Conservation (phyloP, 2,329 filamentous ascomycete genomes). For the Cryphonectria japonica region DNA sequence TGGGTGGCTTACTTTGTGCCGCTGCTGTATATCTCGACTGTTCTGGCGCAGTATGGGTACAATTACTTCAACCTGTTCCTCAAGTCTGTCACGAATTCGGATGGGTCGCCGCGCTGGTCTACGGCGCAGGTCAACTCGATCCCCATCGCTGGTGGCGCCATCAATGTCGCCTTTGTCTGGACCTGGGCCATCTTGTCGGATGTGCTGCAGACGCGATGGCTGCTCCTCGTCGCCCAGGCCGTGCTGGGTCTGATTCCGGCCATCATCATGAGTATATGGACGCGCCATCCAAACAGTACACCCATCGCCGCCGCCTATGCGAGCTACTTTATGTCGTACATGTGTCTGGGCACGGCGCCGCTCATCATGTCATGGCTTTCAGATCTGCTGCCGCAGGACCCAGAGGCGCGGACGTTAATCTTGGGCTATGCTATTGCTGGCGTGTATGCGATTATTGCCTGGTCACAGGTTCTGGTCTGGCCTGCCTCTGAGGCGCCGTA, state of each 20-base stretch:
- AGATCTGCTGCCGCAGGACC: slow-evolving; percentile 51
- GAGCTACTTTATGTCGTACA: slow-evolving; percentile 54
- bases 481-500: slow-evolving; percentile 54
- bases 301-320: slow-evolving; percentile 53
- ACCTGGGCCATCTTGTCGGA: slow-evolving; percentile 58
- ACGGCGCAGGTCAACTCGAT: slow-evolving; percentile 52
- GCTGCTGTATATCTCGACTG: slow-evolving; percentile 48
- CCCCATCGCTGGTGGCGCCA: slow-evolving; percentile 51
- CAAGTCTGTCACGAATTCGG: slow-evolving; percentile 44
- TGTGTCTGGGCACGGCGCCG: slow-evolving; percentile 53
- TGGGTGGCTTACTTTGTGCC: slow-evolving; percentile 53
- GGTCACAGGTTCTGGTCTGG: slow-evolving; percentile 57
- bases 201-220: slow-evolving; percentile 53
- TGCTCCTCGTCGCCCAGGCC: slow-evolving; percentile 51
- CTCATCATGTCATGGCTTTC: slow-evolving; percentile 57
- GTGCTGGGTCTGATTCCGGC: slow-evolving; percentile 51
- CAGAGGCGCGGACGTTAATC: slow-evolving; percentile 52
- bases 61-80: slow-evolving; percentile 50
- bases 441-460: slow-evolving; percentile 55
- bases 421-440: slow-evolving; percentile 53
- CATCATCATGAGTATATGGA: slow-evolving; percentile 60
- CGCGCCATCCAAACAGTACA: slow-evolving; percentile 46
- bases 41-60: slow-evolving; percentile 51
- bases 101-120: slow-evolving; percentile 47
- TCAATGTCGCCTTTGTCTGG: slow-evolving; percentile 57